Base-by-base conservation (phyloP, 2,329 filamentous ascomycete species). In the Parastagonospora nodorum region DNA sequence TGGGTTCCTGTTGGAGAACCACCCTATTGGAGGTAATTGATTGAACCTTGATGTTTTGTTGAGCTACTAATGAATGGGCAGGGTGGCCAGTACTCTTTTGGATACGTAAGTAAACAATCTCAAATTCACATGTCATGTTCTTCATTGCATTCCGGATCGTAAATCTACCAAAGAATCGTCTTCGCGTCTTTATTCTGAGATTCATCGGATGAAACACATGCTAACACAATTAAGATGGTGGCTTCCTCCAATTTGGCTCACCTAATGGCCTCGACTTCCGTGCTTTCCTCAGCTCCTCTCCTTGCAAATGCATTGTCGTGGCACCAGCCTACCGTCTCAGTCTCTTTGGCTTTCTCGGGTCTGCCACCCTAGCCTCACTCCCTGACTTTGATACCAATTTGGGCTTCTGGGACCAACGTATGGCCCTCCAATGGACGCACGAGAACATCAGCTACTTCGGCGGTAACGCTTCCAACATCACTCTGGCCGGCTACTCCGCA, bases 31-130 rank as follows among this genome's bases (percentile, higher is more conserved):
- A 55, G 73, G 69, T 72, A 50, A 15, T 33, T 45, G 35, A 32
- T 9, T 24, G 30, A 19, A 9, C 28, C 38, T 37, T 49, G 24
- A 15, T 41, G 27, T 14, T 14, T 9, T 41, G 31, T 8, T 36
- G 12, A 14, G 48, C 10, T 29, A 33, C 51, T 61, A 33, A 61
- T 32, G 14, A 19, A 14, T 28, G 2, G 12, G 8, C 30, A 72
- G 80, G 82, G 12, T 85, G 82, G 82, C 83, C 83, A 4, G 82
- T 85, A 0, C 74, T 82, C 43, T 79, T 85, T 58, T 84, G 78
- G 64, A 82, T 84, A 40, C 82, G 81, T 78, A 75, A 54, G 76
- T 71, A 8, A 30, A 45, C 44, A 27, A 27, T 40, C 27, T 10
- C n/a, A n/a, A n/a, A n/a, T n/a, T n/a, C n/a, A n/a, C n/a, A n/a